Percentiles rank a stretch among this genome's conserved stretches.
Evolutionary conservation across 2,329 filamentous ascomycete genomes (phyloP).

Genomic region (Sarocladium oryzae): DNA sequence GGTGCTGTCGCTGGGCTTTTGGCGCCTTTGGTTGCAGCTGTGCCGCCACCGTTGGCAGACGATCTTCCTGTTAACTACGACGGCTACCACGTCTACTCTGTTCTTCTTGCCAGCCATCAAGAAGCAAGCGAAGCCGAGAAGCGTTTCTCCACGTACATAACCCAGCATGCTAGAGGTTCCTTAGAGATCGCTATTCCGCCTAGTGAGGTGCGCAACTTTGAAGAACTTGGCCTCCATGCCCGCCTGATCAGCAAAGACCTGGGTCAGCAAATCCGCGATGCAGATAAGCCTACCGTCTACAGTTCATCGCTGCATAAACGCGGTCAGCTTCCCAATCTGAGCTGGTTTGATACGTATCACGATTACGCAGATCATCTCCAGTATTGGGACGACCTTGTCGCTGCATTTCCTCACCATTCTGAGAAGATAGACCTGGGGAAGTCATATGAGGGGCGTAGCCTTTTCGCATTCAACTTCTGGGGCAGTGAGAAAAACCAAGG

Average conservation of each 20-base stretch:
- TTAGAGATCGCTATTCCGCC: conserved; percentile 28
- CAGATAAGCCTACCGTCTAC: conserved; percentile 20
- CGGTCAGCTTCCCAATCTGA: conserved; percentile 26
- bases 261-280: conserved; percentile 21
- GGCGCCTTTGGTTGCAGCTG: background rate
- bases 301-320: conserved; percentile 14
- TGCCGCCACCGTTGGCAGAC: background rate
- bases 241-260: conserved; percentile 21
- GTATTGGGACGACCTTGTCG: conserved; percentile 40
- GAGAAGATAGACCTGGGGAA: conserved; percentile 38
- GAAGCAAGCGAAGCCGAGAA: conserved; percentile 14
- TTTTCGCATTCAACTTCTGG: conserved; percentile 52
- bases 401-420: conserved; percentile 37
- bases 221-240: conserved; percentile 19
- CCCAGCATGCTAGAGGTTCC: conserved; percentile 20
- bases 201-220: conserved; percentile 19
- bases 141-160: conserved; percentile 15
- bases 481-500: conserved; percentile 31
- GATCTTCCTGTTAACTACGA: conserved; percentile 19
- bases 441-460: conserved; percentile 40
- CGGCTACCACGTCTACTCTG: conserved; percentile 26
- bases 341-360: conserved; percentile 50
- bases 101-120: conserved; percentile 15
- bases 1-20: background rate
- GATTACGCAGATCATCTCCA: conserved; percentile 43